Conservation (phyloP, 176 grass and related monocot genomes). For the Hordeum vulgare region DNA sequence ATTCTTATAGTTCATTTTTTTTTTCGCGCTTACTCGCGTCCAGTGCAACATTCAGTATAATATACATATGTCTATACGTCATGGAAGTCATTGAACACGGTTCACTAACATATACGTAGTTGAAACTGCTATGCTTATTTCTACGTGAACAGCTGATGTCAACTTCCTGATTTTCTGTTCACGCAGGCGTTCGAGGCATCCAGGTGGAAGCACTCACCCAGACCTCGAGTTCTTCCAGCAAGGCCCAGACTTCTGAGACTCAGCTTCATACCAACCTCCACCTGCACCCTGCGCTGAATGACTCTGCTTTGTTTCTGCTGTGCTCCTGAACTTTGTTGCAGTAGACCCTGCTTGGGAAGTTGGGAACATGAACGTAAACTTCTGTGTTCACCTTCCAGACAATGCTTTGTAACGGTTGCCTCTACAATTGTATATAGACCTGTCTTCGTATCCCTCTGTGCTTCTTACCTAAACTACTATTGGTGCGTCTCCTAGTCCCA, state of each 20-base stretch:
- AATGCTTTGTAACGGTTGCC: neutral
- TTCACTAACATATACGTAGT: neutral
- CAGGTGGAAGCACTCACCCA: constrained; percentile 52
- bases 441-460: neutral
- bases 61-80: neutral
- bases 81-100: neutral
- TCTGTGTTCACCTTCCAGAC: neutral
- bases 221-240: constrained; percentile 79
- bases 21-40: neutral
- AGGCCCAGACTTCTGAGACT: constrained; percentile 44
- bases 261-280: neutral
- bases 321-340: neutral
- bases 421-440: neutral
- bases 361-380: constrained; percentile 8
- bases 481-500: too few relatives aligned
- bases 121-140: neutral
- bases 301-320: neutral
- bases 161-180: neutral
- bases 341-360: neutral
- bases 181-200: constrained; percentile 42
- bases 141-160: neutral
- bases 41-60: neutral
- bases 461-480: neutral
- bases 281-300: neutral
- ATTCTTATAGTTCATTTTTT: neutral